Conservation (phyloP, 345 rosid species). For the Kandelia obovata region DNA sequence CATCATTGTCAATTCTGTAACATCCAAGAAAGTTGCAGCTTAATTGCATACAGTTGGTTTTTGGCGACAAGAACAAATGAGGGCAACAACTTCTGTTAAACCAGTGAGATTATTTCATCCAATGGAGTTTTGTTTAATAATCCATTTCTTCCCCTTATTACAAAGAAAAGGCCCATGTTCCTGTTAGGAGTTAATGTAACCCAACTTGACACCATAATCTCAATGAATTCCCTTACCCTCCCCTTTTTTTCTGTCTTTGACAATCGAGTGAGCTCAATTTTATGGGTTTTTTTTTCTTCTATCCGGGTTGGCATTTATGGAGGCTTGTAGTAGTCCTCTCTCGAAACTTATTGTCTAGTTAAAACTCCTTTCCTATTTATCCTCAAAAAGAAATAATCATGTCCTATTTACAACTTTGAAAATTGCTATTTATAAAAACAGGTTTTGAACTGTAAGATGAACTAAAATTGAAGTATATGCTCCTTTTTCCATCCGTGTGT, state of each 20-base stretch:
- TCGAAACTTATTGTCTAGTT: too few relatives aligned
- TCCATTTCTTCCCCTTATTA: conserved; percentile 2
- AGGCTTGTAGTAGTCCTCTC: too few relatives aligned
- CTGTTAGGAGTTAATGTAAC: background rate
- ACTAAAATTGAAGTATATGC: too few relatives aligned
- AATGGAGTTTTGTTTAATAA: conserved; percentile 14
- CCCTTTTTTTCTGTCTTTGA: too few relatives aligned
- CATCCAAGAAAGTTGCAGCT: conserved; percentile 83
- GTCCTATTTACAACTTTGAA: too few relatives aligned
- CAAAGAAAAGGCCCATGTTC: background rate
- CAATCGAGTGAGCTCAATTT: too few relatives aligned
- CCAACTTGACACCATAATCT: background rate
- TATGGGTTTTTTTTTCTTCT: too few relatives aligned
- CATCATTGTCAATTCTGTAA: conserved; percentile 82
- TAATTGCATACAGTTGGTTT: conserved; percentile 29
- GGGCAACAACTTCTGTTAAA: conserved; percentile 13
- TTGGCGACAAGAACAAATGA: conserved; percentile 10
- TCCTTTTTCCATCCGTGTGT: too few relatives aligned
- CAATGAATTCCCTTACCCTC: background rate
- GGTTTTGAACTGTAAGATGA: too few relatives aligned
- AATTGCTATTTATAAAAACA: too few relatives aligned
- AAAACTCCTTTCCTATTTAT: too few relatives aligned
- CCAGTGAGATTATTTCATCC: background rate
- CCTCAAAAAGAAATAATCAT: too few relatives aligned
- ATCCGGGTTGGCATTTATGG: background rate